These are phyloP conservation scores for Skeletonema costatum DNA, from an alignment of 108 stramenopile genomes.

Conservation along the genomic window DNA sequence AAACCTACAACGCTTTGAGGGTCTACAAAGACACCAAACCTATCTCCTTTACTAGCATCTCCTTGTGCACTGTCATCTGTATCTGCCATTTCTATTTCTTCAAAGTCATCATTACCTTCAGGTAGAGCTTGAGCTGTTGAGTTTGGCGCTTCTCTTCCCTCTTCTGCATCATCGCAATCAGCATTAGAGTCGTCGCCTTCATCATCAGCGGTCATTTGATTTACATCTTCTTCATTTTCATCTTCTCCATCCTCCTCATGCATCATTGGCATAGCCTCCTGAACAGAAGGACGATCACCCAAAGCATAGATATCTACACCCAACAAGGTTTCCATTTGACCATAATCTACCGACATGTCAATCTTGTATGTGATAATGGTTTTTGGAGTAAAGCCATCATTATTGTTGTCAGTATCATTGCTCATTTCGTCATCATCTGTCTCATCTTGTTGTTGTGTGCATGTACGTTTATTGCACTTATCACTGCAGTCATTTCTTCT, in stretches of 20 bases:
- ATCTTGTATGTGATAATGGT: constrained; percentile 69
- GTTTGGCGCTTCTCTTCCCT: not conserved
- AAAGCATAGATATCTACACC: constrained; percentile 58
- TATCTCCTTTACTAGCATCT: constrained; percentile 33
- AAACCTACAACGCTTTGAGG: constrained; percentile 67
- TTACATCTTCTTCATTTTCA: constrained; percentile 50
- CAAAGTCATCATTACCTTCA: not conserved
- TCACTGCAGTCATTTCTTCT: not conserved
- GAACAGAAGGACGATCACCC: constrained; percentile 51
- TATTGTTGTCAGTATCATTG: not conserved
- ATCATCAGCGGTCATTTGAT: constrained; percentile 13
- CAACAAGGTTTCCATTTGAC: constrained; percentile 54
- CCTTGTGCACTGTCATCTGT: not conserved
- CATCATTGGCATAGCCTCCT: constrained; percentile 57
- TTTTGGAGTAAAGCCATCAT: constrained; percentile 12
- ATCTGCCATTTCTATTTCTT: constrained; percentile 15
- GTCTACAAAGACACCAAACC: constrained; percentile 69
- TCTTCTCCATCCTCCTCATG: constrained; percentile 46
- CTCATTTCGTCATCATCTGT: constrained; percentile 23
- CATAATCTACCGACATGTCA: constrained; percentile 61
- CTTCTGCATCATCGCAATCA: not conserved
- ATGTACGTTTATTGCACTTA: not conserved
- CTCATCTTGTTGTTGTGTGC: constrained; percentile 7
- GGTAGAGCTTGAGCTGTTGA: not conserved
- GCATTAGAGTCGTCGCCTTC: constrained; percentile 8